Conservation (phyloP, 148 eudicot species). For the Selenicereus undatus region DNA sequence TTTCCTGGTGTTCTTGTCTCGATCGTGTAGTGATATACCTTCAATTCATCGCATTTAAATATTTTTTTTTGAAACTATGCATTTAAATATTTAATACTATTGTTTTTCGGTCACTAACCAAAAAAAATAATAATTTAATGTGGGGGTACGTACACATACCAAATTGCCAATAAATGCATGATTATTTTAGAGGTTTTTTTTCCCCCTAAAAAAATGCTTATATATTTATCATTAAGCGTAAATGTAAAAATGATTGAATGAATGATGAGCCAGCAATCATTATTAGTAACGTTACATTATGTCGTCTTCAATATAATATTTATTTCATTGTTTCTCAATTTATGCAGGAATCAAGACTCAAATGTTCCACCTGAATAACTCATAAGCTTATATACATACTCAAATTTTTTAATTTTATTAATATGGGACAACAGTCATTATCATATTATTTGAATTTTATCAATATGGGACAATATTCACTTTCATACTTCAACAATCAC, state of each 20-base stretch:
- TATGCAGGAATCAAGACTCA: slow-evolving; percentile 26
- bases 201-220: slow-evolving; percentile 9
- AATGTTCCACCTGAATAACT: no score
- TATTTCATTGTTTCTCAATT: neutral
- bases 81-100: no score
- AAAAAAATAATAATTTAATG: neutral
- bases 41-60: no score
- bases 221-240: neutral
- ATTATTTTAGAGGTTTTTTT: slow-evolving; percentile 15
- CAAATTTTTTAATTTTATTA: no score
- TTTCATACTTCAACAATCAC: no score
- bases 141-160: neutral
- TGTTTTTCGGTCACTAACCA: neutral
- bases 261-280: slow-evolving; percentile 5
- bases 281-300: neutral
- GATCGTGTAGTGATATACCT: neutral
- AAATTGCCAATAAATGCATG: neutral
- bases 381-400: no score
- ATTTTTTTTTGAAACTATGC: no score
- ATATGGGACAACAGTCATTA: no score
- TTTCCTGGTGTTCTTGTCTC: neutral
- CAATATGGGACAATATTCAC: no score
- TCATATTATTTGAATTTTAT: no score
- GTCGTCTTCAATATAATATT: no score
- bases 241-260: neutral